Base-by-base conservation (phyloP, 306 rosid species). In the Vachellia pachyceras region DNA sequence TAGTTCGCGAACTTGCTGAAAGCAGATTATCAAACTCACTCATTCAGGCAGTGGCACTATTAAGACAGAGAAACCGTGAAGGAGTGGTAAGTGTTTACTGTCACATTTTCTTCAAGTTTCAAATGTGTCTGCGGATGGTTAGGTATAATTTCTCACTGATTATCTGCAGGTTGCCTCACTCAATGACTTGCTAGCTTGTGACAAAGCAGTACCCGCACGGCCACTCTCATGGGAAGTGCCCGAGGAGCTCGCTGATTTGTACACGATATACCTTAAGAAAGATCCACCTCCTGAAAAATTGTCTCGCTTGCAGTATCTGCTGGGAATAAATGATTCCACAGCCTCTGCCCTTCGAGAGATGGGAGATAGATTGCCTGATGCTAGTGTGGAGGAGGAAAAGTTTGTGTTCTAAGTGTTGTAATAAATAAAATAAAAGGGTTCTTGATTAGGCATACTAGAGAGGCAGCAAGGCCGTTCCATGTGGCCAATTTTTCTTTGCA, bases 231-330 rank as follows among this genome's bases (percentile, higher is more conserved):
- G 89, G 89, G 89, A 86, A 77, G 83, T 86, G 70, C 82, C 91
- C 3, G 98, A 91, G 86, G 99, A 95, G 86, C 92, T 93, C 18
- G 85, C 94, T 4, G 99, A 95, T 90, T 82, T 95, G 61, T 95
- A 80, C 85, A 64, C 84, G 5, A 83, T 93, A 89, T 95, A 89
- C 84, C 4, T 83, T 78, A 92, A 89, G 77, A 87, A 94, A 76
- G 97, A 90, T 12, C 90, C 96, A 1, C 69, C 86, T 15, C 94
- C 94, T 11, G 98, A 93, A 76, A 95, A 92, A 77, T 84, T 88
- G 82, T 80, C 86, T 76, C 98, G 98, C 18, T 79, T 95, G 90
- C 98, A 93, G 85, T 92, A 85, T 85, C 91, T 95, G 75, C 75
- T 95, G 83, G 99, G 94, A 83, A 93, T 95, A 82, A 87, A 69